These are phyloP conservation scores for Bombardia bombarda DNA, from an alignment of 495 filamentous ascomycete species.

Conservation along the genomic window DNA sequence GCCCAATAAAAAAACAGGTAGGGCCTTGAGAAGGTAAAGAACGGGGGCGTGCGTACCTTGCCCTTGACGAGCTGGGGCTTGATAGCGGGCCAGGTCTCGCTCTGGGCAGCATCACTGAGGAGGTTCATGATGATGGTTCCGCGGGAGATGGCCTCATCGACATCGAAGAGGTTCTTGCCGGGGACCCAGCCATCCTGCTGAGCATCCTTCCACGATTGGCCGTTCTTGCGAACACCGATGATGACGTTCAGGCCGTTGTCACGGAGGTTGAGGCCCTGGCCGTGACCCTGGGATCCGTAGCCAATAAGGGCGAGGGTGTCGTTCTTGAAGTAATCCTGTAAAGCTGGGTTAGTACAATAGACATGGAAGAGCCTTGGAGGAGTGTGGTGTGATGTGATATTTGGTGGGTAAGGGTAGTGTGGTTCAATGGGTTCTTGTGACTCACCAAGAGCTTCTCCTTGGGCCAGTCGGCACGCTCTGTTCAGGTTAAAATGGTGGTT, in stretches of 20 bases:
- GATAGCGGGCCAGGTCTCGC: constrained; percentile 95
- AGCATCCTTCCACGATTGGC: constrained; percentile 96
- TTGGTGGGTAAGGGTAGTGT: no score
- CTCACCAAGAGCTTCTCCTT: constrained; percentile 88
- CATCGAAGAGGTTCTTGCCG: constrained; percentile 95
- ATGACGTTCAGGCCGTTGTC: constrained; percentile 99
- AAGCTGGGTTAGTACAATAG: background rate
- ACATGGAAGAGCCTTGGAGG: background rate
- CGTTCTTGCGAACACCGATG: constrained; percentile 95
- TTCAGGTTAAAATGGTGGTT: no score
- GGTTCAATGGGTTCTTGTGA: constrained; percentile 23
- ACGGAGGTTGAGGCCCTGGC: constrained; percentile 97
- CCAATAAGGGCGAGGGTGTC: constrained; percentile 98
- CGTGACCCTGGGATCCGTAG: constrained; percentile 96
- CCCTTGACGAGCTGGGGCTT: constrained; percentile 97
- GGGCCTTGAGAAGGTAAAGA: no score
- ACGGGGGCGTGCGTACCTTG: constrained; percentile 69
- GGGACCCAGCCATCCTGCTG: constrained; percentile 95
- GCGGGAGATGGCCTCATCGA: constrained; percentile 87
- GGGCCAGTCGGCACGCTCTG: constrained; percentile 97
- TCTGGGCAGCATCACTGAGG: constrained; percentile 93
- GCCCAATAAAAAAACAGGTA: no score
- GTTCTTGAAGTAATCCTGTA: constrained; percentile 96
- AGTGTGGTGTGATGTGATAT: background rate
- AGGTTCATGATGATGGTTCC: constrained; percentile 99